Conservation (phyloP, 257 asterid species). For the Handroanthus guayacan region DNA sequence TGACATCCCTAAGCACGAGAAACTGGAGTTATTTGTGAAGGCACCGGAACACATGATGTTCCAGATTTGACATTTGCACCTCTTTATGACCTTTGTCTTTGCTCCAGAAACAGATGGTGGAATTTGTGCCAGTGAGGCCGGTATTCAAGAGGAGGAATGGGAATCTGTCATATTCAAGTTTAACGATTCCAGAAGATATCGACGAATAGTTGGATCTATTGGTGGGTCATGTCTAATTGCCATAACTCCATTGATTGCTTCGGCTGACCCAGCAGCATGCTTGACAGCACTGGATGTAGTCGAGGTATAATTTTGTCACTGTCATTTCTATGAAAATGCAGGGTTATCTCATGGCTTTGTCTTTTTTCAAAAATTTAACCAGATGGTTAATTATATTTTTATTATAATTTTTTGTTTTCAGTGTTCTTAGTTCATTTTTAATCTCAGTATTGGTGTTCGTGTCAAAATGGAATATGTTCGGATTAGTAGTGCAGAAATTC, state of each 20-base stretch:
- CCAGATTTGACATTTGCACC: conserved; percentile 14
- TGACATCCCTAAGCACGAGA: not conserved
- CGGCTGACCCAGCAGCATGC: conserved; percentile 73
- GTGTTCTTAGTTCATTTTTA: too few species aligned
- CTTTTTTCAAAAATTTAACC: not conserved
- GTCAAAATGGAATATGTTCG: too few species aligned
- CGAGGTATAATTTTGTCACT: conserved; percentile 55
- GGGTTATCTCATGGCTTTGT: not conserved
- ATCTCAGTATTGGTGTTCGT: too few species aligned
- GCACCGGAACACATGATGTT: not conserved
- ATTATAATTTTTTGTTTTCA: not conserved
- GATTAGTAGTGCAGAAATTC: too few species aligned
- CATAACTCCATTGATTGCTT: conserved; percentile 84
- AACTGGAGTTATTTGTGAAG: conserved; percentile 12
- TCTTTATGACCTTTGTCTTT: conserved; percentile 27
- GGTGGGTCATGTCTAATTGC: conserved; percentile 81
- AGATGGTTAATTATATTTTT: too few species aligned
- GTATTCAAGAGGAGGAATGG: conserved; percentile 64
- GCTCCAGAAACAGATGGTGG: conserved; percentile 42
- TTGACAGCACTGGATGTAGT: conserved; percentile 73
- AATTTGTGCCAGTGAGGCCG: conserved; percentile 37
- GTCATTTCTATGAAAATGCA: not conserved
- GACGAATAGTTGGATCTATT: conserved; percentile 85
- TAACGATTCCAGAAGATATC: conserved; percentile 74
- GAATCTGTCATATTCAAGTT: conserved; percentile 72